phyloP scores from a whole-genome alignment of 441 rosid genomes.

The Jatropha multifida region DNA sequence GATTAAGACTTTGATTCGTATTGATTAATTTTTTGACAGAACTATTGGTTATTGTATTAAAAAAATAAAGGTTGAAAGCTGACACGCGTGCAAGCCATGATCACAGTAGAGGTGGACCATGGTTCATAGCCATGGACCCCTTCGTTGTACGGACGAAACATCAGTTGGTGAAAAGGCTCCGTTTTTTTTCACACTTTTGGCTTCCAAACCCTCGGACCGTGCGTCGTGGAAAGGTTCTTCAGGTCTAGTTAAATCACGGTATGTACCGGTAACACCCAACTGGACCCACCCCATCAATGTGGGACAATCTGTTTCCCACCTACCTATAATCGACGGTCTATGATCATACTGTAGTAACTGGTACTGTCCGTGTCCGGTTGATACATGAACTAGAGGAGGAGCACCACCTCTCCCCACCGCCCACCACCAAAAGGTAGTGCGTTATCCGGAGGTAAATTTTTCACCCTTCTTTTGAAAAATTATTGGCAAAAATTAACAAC shows the following conservation, averaged over 20 bases:
- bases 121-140: background rate
- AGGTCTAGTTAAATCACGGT: constrained; percentile 5
- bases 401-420: background rate
- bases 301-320: background rate
- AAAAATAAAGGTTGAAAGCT: too few relatives aligned
- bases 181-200: background rate
- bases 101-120: background rate
- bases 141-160: background rate
- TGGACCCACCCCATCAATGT: background rate
- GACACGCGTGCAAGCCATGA: background rate
- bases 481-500: background rate
- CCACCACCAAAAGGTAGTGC: too few relatives aligned
- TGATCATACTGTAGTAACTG: background rate
- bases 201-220: background rate
- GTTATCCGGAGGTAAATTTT: background rate
- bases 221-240: background rate
- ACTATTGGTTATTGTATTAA: too few relatives aligned
- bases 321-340: background rate
- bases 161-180: background rate
- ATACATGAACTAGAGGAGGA: background rate
- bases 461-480: background rate
- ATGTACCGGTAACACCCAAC: background rate
- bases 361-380: background rate
- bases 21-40: too few relatives aligned
- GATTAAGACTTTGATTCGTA: too few relatives aligned